These are phyloP conservation scores for Poa annua DNA, from an alignment of 176 grass and related monocot species.

Conservation along the genomic window DNA sequence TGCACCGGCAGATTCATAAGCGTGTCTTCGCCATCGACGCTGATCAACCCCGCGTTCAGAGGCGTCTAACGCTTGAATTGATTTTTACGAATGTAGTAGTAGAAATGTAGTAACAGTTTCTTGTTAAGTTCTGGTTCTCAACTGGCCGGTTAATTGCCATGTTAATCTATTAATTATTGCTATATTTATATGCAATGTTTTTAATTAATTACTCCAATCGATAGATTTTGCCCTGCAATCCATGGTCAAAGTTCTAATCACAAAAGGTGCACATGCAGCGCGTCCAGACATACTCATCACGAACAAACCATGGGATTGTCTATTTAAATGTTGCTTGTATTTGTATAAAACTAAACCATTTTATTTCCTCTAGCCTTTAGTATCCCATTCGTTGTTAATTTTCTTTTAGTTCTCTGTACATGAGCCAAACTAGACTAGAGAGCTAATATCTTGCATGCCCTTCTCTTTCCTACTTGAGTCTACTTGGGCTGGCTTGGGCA, in stretches of 20 bases:
- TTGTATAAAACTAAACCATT: no score
- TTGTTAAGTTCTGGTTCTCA: not conserved
- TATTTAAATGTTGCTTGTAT: no score
- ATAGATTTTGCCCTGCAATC: not conserved
- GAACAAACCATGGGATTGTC: no score
- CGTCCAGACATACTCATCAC: no score
- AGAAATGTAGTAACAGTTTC: not conserved
- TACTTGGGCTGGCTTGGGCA: no score
- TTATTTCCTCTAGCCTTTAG: no score
- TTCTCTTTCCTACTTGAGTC: no score
- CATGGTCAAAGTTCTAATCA: not conserved
- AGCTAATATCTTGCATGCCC: no score
- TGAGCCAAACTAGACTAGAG: no score
- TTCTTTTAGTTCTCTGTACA: no score
- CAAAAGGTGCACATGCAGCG: not conserved
- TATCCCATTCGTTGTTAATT: no score
- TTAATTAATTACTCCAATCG: not conserved
- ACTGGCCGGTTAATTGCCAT: not conserved
- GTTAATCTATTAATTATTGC: not conserved
- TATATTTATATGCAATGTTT: not conserved
- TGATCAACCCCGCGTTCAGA: constrained; percentile 32
- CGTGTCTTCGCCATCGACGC: constrained; percentile 30
- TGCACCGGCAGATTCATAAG: constrained; percentile 27
- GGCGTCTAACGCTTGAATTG: not conserved
- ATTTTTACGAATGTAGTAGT: not conserved